Percentiles rank a stretch among this genome's conserved stretches.
phyloP scores from a whole-genome alignment of 75 land plant species.

The Picea glauca region DNA sequence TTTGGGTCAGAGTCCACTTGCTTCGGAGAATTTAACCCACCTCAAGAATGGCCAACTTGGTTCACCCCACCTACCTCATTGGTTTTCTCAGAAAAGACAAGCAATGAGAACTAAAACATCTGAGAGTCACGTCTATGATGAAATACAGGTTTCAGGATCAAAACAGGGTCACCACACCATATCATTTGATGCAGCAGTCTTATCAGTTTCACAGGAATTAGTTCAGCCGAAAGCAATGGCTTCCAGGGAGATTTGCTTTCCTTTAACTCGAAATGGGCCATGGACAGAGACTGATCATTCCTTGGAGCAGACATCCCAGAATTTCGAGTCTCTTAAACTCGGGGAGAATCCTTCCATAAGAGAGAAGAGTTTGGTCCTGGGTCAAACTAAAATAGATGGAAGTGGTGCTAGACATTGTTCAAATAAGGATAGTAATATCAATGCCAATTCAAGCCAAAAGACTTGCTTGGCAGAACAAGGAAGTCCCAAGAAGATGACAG shows the following conservation, averaged over 20 bases:
- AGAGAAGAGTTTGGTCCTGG: too few relatives aligned
- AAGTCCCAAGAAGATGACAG: background rate
- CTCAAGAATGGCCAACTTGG: constrained; percentile 20
- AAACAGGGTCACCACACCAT: constrained; percentile 20
- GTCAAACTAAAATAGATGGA: background rate
- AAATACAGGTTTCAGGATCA: background rate
- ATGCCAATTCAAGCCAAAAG: background rate
- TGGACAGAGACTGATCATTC: background rate
- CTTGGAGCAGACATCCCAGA: constrained; percentile 3
- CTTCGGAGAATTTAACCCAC: constrained; percentile 39
- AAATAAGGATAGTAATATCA: background rate
- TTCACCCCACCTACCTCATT: constrained; percentile 50
- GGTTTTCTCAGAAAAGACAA: constrained; percentile 44
- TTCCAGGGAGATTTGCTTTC: background rate
- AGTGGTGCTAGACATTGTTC: background rate
- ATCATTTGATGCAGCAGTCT: constrained; percentile 72
- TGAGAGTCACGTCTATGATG: constrained; percentile 33
- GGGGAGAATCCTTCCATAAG: too few relatives aligned
- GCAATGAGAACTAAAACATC: constrained; percentile 17
- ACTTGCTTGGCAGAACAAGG: constrained; percentile 3
- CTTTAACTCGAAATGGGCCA: constrained; percentile 24
- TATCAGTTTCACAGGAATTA: constrained; percentile 45
- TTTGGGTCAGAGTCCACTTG: constrained; percentile 69
- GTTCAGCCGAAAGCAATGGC: constrained; percentile 24
- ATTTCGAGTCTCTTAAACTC: background rate